A percentile compares a stretch with the other conserved stretches of the same genome.
Evolutionary conservation across 2,329 filamentous ascomycete genomes (phyloP).

Genomic region (Acephala macrosclerotiorum): DNA sequence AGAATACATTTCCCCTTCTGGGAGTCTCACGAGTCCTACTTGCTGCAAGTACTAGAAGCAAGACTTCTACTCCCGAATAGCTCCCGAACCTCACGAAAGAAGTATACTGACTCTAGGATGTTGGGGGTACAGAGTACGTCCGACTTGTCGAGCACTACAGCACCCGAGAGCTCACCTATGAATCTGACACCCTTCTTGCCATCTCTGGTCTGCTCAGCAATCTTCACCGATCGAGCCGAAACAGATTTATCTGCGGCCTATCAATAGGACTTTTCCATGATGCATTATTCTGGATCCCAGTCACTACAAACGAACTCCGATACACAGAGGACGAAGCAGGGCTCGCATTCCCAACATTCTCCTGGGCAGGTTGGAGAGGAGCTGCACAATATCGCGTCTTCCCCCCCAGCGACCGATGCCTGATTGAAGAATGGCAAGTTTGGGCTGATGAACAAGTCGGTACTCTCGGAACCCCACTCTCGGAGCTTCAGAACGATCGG

Average conservation of each 20-base stretch:
- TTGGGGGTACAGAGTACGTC: not conserved
- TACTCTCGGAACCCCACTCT: too few relatives aligned
- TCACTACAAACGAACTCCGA: not conserved
- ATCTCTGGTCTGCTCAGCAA: constrained; percentile 4
- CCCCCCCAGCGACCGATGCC: not conserved
- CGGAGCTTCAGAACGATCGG: too few relatives aligned
- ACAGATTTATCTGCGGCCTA: not conserved
- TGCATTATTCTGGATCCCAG: not conserved
- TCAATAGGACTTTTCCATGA: constrained; percentile 2
- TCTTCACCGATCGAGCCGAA: constrained; percentile 1
- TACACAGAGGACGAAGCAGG: not conserved
- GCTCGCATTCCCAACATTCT: not conserved
- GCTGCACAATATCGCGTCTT: not conserved
- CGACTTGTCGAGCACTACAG: not conserved
- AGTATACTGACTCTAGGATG: too few relatives aligned
- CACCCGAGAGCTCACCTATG: not conserved
- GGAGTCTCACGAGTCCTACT: too few relatives aligned
- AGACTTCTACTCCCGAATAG: too few relatives aligned
- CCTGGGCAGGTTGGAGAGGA: not conserved
- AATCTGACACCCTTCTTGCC: constrained; percentile 9
- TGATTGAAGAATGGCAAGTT: not conserved
- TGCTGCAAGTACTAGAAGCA: too few relatives aligned
- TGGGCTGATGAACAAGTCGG: not conserved
- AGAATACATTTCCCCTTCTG: too few relatives aligned
- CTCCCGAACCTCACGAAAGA: too few relatives aligned